These are phyloP conservation scores for Globisporangium middletonii DNA, from an alignment of 352 stramenopile species.

Conservation along the genomic window DNA sequence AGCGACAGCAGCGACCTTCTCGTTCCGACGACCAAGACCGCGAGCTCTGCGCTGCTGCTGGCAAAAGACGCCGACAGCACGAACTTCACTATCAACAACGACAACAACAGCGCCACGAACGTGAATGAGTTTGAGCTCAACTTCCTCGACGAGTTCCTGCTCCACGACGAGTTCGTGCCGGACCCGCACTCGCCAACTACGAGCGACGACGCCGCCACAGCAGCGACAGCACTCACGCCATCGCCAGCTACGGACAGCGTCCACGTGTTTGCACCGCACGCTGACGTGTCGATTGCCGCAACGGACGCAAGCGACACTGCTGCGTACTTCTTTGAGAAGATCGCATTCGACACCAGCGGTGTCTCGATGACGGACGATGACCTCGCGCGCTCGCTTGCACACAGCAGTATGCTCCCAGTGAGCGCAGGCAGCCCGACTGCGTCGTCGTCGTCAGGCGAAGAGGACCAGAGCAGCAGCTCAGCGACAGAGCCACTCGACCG, in stretches of 20 bases:
- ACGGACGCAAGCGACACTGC: not conserved
- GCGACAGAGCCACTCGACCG: conserved; percentile 9
- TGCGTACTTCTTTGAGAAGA: conserved; percentile 1
- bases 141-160: conserved; percentile 47
- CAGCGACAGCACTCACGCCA: too few species aligned
- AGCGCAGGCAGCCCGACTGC: conserved; percentile 3
- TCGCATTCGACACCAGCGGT: not conserved
- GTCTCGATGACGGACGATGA: not conserved
- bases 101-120: not conserved
- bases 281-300: not conserved
- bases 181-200: conserved; percentile 12
- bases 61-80: not conserved
- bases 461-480: not conserved
- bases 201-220: conserved; percentile 1
- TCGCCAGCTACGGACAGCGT: too few species aligned
- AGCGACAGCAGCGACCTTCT: not conserved
- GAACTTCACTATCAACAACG: not conserved
- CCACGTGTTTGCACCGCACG: not conserved
- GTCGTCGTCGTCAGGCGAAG: conserved; percentile 12
- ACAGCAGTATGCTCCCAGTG: not conserved
- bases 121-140: conserved; percentile 26
- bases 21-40: not conserved
- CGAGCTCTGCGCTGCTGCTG: not conserved
- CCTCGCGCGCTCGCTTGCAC: not conserved
- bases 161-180: conserved; percentile 27